Evolutionary conservation across 2,329 filamentous ascomycete genomes (phyloP).

Genomic region (Penicillium freii): DNA sequence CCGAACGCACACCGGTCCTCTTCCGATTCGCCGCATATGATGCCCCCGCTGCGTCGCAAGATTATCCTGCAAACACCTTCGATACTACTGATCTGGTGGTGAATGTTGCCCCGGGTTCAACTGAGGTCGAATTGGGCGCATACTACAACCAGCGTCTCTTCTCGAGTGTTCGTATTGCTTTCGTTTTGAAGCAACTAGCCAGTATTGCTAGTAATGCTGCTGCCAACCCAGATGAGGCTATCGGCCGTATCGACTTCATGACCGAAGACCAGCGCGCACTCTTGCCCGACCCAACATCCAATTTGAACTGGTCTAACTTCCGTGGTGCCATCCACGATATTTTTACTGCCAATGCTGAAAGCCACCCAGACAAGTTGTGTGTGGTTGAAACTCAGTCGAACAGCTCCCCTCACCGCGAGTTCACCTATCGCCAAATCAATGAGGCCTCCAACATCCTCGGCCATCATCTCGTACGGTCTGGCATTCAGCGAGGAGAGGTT

Average conservation of each 20-base stretch:
- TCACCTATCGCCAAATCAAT: slow-evolving; percentile 83
- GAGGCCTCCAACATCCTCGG: slow-evolving; percentile 79
- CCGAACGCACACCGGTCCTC: slow-evolving; percentile 41
- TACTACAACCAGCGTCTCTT: slow-evolving; percentile 49
- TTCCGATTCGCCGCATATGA: slow-evolving; percentile 51
- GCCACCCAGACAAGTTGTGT: slow-evolving; percentile 66
- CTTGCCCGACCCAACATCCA: slow-evolving; percentile 44
- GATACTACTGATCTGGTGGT: slow-evolving; percentile 45
- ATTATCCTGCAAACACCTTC: slow-evolving; percentile 45
- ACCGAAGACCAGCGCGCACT: slow-evolving; percentile 34
- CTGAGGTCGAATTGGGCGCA: slow-evolving; percentile 37
- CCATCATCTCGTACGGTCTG: slow-evolving; percentile 71
- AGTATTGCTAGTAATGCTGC: slow-evolving; percentile 44
- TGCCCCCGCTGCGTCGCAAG: slow-evolving; percentile 41
- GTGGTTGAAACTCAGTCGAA: slow-evolving; percentile 62
- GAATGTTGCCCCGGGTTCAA: slow-evolving; percentile 35
- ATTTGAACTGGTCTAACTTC: slow-evolving; percentile 48
- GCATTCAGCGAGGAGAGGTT: slow-evolving; percentile 75
- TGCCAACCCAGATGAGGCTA: slow-evolving; percentile 38
- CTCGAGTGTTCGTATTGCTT: slow-evolving; percentile 46
- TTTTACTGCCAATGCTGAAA: slow-evolving; percentile 54
- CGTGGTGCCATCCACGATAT: slow-evolving; percentile 47
- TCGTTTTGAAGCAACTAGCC: slow-evolving; percentile 45
- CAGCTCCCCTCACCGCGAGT: slow-evolving; percentile 59
- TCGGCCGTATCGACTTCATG: slow-evolving; percentile 47